Evolutionary conservation across 805 yeast genomes (phyloP).

Genomic region (Metschnikowia noctiluminum): DNA sequence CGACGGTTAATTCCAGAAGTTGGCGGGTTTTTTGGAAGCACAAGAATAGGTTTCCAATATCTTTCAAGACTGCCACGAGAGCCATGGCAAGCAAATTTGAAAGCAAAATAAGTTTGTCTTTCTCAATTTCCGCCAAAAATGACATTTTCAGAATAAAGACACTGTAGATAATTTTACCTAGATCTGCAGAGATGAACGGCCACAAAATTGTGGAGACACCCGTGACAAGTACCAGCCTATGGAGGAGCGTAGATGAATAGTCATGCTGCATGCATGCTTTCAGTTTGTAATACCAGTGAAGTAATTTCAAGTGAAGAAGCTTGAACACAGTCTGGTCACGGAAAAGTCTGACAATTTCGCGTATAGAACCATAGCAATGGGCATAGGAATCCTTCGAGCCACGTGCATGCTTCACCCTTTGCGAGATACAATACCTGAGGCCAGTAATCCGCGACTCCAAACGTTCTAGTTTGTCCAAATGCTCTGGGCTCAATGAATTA

Average conservation of each 20-base stretch:
- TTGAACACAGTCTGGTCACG: slow-evolving; percentile 4
- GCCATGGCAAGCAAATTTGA: slow-evolving; percentile 33
- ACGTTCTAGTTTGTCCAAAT: slow-evolving; percentile 16
- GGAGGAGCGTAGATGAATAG: slow-evolving; percentile 26
- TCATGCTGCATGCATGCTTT: slow-evolving; percentile 35
- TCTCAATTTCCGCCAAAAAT: slow-evolving; percentile 6
- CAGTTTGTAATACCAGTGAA: slow-evolving; percentile 21
- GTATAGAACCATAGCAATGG: not conserved
- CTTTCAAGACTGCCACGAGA: slow-evolving; percentile 34
- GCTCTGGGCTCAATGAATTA: slow-evolving; percentile 19
- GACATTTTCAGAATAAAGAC: slow-evolving; percentile 12
- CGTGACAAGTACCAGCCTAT: slow-evolving; percentile 24
- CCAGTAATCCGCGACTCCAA: slow-evolving; percentile 12
- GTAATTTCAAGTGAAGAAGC: slow-evolving; percentile 10
- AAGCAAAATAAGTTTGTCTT: slow-evolving; percentile 23
- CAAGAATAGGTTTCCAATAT: slow-evolving; percentile 28
- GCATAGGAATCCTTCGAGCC: not conserved
- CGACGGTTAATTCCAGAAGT: slow-evolving; percentile 24
- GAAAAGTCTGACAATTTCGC: not conserved
- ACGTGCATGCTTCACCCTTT: slow-evolving; percentile 1
- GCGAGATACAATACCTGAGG: slow-evolving; percentile 9
- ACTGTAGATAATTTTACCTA: slow-evolving; percentile 25
- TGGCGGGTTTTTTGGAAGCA: slow-evolving; percentile 29
- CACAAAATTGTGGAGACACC: slow-evolving; percentile 34
- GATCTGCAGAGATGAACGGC: slow-evolving; percentile 37